phyloP scores from a whole-genome alignment of 164 flowering plant species.

The Tinospora cordifolia region DNA sequence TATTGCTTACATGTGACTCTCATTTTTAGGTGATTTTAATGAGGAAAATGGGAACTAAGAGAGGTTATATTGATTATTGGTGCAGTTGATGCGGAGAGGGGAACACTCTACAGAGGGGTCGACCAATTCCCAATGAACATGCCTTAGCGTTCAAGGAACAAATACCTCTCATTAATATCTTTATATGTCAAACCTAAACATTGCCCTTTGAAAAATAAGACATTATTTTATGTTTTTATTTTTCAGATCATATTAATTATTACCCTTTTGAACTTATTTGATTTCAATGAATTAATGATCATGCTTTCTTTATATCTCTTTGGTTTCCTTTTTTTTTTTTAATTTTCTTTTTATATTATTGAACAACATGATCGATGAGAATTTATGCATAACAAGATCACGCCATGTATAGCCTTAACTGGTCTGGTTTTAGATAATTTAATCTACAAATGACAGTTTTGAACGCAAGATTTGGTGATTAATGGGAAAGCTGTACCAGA shows the following conservation, averaged over 20 bases:
- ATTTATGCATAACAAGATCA: too few relatives aligned
- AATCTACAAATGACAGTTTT: background rate
- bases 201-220: constrained; percentile 7
- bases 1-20: constrained; percentile 26
- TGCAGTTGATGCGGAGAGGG: constrained; percentile 17
- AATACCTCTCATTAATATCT: constrained; percentile 22
- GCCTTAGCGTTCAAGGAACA: constrained; percentile 50
- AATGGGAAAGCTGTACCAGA: background rate
- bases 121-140: constrained; percentile 34
- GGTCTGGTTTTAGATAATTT: background rate
- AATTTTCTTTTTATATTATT: too few relatives aligned
- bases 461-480: background rate
- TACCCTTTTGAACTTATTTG: constrained; percentile 3
- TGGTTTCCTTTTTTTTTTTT: too few relatives aligned
- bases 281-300: constrained; percentile 1
- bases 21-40: constrained; percentile 23
- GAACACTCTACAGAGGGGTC: constrained; percentile 14
- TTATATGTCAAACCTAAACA: constrained; percentile 28
- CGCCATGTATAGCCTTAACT: background rate
- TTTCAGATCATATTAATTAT: constrained; percentile 6
- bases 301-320: background rate
- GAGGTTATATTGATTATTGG: constrained; percentile 20
- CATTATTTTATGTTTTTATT: background rate
- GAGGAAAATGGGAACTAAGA: constrained; percentile 1
- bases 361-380: too few relatives aligned